These are phyloP conservation scores for Mycena chlorophos DNA, from an alignment of 768 basidiomycete species.

Conservation along the genomic window DNA sequence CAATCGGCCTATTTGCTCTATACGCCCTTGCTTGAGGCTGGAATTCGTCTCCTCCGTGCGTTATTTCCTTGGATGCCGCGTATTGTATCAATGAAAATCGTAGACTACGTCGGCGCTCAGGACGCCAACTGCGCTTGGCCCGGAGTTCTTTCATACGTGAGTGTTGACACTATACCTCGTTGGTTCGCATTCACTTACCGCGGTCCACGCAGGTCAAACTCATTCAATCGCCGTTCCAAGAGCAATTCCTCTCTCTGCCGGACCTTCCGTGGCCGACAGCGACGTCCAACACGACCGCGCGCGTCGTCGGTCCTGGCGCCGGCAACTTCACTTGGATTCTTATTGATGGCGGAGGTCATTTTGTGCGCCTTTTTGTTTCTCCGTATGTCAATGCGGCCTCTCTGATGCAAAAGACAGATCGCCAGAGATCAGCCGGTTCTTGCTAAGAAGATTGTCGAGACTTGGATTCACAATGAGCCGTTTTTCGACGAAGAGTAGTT, in stretches of 20 bases:
- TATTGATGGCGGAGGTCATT: conserved; percentile 34
- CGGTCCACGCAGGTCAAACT: conserved; percentile 28
- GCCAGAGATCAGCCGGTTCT: conserved; percentile 23
- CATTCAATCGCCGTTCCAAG: conserved; percentile 27
- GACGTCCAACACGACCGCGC: conserved; percentile 26
- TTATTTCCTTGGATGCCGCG: not conserved
- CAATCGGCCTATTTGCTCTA: conserved; percentile 26
- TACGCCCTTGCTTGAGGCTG: conserved; percentile 27
- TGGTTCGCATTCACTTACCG: not conserved
- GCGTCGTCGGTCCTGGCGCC: conserved; percentile 31
- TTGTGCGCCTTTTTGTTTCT: conserved; percentile 24
- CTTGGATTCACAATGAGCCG: conserved; percentile 20
- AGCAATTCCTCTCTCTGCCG: conserved; percentile 25
- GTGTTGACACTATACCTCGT: too few relatives aligned
- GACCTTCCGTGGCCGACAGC: conserved; percentile 32
- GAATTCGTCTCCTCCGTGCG: conserved; percentile 33
- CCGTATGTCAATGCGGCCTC: not conserved
- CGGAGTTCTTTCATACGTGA: conserved; percentile 29
- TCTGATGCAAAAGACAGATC: too few relatives aligned
- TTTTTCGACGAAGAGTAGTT: too few relatives aligned
- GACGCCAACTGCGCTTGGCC: conserved; percentile 34
- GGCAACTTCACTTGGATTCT: conserved; percentile 35
- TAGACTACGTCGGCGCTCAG: conserved; percentile 33
- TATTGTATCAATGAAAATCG: not conserved
- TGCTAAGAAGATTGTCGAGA: conserved; percentile 24